Conservation (phyloP, 805 yeast genomes). For the Starmerella khaoyaiensis region DNA sequence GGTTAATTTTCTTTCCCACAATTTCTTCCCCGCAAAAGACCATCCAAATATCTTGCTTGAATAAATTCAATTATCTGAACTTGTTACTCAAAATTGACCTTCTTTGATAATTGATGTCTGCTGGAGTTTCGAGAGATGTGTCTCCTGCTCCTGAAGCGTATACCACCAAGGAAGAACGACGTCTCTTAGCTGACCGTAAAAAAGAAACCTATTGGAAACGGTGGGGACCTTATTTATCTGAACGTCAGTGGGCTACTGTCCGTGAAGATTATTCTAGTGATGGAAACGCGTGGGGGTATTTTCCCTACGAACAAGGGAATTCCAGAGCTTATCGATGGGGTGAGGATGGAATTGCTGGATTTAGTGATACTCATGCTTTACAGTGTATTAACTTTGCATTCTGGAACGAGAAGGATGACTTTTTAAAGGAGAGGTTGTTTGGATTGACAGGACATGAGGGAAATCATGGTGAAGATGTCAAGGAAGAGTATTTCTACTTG, state of each 20-base stretch:
- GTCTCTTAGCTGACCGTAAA: constrained; percentile 33
- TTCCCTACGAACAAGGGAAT: constrained; percentile 73
- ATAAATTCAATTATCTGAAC: no score
- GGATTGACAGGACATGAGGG: constrained; percentile 90
- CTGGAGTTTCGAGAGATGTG: constrained; percentile 10
- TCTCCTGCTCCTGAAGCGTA: constrained; percentile 5
- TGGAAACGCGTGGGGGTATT: constrained; percentile 86
- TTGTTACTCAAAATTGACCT: no score
- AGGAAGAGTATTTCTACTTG: constrained; percentile 49
- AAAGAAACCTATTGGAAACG: constrained; percentile 52
- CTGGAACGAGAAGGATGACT: constrained; percentile 82
- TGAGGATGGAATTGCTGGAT: constrained; percentile 88
- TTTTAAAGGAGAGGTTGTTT: constrained; percentile 72
- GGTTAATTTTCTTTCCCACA: no score
- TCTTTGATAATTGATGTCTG: no score
- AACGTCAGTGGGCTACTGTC: constrained; percentile 61
- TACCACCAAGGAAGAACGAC: constrained; percentile 28
- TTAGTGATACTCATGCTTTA: constrained; percentile 68
- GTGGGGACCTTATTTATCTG: constrained; percentile 88
- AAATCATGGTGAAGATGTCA: constrained; percentile 92
- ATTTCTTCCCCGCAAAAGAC: no score
- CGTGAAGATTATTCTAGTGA: constrained; percentile 75
- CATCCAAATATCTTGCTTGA: no score
- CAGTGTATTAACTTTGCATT: constrained; percentile 68
- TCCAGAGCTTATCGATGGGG: constrained; percentile 87